Conservation (phyloP, 805 yeast species). For the Vanderwaltozyma tropicalis region DNA sequence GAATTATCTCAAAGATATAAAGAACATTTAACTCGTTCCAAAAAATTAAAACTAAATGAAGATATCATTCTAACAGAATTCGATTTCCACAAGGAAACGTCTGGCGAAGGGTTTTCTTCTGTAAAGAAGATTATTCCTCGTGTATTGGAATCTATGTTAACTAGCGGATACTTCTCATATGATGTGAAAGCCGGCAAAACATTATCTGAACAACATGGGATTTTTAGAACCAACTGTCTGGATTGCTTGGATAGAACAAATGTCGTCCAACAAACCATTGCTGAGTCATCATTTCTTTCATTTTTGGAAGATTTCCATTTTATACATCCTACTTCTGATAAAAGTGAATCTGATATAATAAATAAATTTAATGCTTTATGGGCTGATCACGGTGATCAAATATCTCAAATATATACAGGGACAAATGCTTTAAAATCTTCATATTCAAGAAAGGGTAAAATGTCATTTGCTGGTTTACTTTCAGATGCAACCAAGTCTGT, state of each 20-base stretch:
- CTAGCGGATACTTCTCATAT: slow-evolving; percentile 73
- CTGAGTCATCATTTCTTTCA: slow-evolving; percentile 53
- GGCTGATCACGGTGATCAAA: slow-evolving; percentile 98
- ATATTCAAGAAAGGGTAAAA: slow-evolving; percentile 86
- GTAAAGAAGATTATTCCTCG: slow-evolving; percentile 60
- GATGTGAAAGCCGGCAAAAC: slow-evolving; percentile 46
- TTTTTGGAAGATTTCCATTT: slow-evolving; percentile 36
- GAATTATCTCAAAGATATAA: slow-evolving; percentile 59
- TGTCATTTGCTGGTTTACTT: slow-evolving; percentile 91
- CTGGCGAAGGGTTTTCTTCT: slow-evolving; percentile 76
- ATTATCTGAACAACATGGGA: slow-evolving; percentile 73
- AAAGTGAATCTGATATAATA: slow-evolving; percentile 45
- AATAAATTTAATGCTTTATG: slow-evolving; percentile 72
- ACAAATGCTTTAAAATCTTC: slow-evolving; percentile 95
- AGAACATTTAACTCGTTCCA: slow-evolving; percentile 41
- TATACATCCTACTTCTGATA: slow-evolving; percentile 10
- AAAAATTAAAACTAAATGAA: slow-evolving; percentile 19
- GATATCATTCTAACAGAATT: slow-evolving; percentile 60
- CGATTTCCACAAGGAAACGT: slow-evolving; percentile 89
- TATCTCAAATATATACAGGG: slow-evolving; percentile 92
- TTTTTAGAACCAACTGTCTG: slow-evolving; percentile 84
- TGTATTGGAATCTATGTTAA: slow-evolving; percentile 53
- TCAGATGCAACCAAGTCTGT: slow-evolving; percentile 95
- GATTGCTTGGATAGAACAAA: slow-evolving; percentile 94
- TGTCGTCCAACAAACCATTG: slow-evolving; percentile 73